phyloP scores from a whole-genome alignment of 176 grass and related monocot species.

The Calamus simplicifolius region DNA sequence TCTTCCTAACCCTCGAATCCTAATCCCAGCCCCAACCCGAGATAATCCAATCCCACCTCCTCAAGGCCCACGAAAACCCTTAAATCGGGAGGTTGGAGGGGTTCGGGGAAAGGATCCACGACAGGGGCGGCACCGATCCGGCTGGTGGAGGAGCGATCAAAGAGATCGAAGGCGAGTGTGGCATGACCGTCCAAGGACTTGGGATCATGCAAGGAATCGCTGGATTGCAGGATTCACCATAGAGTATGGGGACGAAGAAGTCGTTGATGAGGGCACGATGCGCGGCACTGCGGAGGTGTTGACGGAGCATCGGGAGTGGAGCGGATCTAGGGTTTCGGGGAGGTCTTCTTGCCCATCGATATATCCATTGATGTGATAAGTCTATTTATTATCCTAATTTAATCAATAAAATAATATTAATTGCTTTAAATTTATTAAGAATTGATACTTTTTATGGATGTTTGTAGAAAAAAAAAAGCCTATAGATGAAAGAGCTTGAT shows the following conservation, averaged over 20 bases:
- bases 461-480: too few relatives aligned
- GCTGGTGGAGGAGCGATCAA: constrained; percentile 3
- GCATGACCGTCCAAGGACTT: background rate
- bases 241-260: constrained; percentile 35
- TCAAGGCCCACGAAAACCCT: background rate
- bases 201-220: constrained; percentile 1
- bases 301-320: too few relatives aligned
- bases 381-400: too few relatives aligned
- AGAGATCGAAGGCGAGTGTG: background rate
- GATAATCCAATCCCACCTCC: constrained; percentile 22
- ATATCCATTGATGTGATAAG: too few relatives aligned
- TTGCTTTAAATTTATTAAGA: too few relatives aligned
- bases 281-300: background rate
- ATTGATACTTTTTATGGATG: too few relatives aligned
- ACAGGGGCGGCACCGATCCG: background rate
- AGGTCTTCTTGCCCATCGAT: too few relatives aligned
- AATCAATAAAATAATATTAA: too few relatives aligned
- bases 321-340: too few relatives aligned
- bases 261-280: constrained; percentile 25
- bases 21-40: constrained; percentile 27
- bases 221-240: constrained; percentile 5
- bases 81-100: too few relatives aligned
- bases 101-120: constrained; percentile 11
- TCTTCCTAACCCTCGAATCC: background rate
- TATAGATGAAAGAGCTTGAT: too few relatives aligned